Percentiles rank a stretch among this genome's conserved stretches.
Conservation (phyloP, 225 moss, liverwort and hornwort genomes). For the Polytrichum commune region DNA sequence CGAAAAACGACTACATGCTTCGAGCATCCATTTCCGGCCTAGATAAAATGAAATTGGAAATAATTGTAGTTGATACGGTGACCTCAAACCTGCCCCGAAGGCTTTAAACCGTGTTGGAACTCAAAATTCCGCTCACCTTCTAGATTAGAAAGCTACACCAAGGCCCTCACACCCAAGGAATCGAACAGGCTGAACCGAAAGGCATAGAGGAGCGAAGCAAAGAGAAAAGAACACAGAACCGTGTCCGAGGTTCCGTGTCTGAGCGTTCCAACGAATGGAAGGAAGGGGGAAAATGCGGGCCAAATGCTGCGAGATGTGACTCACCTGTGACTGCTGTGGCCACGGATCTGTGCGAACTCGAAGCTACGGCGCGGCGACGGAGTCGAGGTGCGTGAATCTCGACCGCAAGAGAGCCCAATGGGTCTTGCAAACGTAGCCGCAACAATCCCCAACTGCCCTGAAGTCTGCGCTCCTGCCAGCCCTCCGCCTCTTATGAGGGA, state of each 20-base stretch:
- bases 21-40: too few species aligned
- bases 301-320: background rate
- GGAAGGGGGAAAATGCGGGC: background rate
- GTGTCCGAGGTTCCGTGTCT: too few species aligned
- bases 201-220: background rate
- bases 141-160: too few species aligned
- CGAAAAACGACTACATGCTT: too few species aligned
- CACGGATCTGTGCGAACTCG: background rate
- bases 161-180: too few species aligned
- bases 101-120: too few species aligned
- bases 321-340: background rate
- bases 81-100: too few species aligned
- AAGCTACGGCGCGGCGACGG: background rate
- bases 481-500: too few species aligned
- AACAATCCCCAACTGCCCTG: slow-evolving; percentile 8
- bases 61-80: too few species aligned
- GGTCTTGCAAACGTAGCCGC: background rate
- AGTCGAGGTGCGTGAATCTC: background rate
- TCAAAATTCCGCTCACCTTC: too few species aligned
- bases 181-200: background rate
- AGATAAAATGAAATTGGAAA: too few species aligned
- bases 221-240: background rate
- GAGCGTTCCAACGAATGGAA: background rate
- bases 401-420: slow-evolving; percentile 2
- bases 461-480: background rate